Evolutionary conservation across 352 stramenopile genomes (phyloP).

Genomic region (Pythium monospermum): DNA sequence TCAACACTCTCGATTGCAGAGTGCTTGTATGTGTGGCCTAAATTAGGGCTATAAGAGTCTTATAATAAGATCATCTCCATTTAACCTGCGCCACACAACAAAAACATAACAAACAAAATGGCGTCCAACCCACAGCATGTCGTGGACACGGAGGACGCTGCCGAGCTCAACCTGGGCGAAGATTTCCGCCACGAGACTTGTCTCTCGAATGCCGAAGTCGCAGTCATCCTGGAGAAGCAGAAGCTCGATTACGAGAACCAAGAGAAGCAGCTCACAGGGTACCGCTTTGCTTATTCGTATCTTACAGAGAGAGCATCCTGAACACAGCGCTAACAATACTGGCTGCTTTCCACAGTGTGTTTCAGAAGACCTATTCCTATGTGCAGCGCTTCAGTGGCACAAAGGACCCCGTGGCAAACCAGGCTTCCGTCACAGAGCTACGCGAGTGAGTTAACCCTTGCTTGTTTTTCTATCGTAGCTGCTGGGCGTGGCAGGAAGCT

Average conservation of each 20-base stretch:
- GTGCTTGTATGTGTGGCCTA: too few relatives aligned
- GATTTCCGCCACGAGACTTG: slow-evolving; percentile 89
- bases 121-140: slow-evolving; percentile 83
- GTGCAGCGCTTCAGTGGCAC: slow-evolving; percentile 89
- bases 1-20: too few relatives aligned
- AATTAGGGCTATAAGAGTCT: too few relatives aligned
- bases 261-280: slow-evolving; percentile 87
- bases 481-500: too few relatives aligned
- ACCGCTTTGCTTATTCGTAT: too few relatives aligned
- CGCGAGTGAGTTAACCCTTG: slow-evolving; percentile 41
- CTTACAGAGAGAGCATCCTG: too few relatives aligned
- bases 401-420: slow-evolving; percentile 89
- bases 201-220: slow-evolving; percentile 86
- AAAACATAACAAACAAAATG: too few relatives aligned
- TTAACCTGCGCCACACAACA: too few relatives aligned
- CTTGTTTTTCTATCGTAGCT: too few relatives aligned
- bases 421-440: slow-evolving; percentile 85
- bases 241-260: slow-evolving; percentile 89
- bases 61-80: too few relatives aligned
- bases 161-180: slow-evolving; percentile 84
- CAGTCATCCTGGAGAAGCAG: slow-evolving; percentile 88
- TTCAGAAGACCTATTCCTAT: slow-evolving; percentile 91
- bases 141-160: slow-evolving; percentile 87
- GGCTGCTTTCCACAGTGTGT: slow-evolving; percentile 69
- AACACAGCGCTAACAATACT: too few relatives aligned